A percentile compares a stretch with the other conserved stretches of the same genome.
These are phyloP conservation scores for Ogataea hybrid DNA, from an alignment of 1,139 yeast genomes.

Conservation along the genomic window DNA sequence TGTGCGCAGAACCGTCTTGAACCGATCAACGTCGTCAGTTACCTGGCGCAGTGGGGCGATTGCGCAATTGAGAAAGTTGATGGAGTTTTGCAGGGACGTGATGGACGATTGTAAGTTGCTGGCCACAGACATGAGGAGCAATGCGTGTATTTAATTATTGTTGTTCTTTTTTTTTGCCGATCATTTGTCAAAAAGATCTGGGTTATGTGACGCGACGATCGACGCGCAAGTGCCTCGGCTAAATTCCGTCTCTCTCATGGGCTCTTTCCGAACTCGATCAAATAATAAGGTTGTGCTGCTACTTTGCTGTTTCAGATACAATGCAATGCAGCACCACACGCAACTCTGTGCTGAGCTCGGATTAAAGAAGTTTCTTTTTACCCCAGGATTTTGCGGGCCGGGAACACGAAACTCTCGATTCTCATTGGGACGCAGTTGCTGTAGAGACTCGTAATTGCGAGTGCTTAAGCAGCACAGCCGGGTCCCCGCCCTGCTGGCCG, in stretches of 20 bases:
- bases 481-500: not conserved
- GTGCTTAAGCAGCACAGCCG: not conserved
- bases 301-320: conserved; percentile 10
- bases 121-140: conserved; percentile 6
- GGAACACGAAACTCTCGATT: not conserved
- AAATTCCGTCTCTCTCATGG: too few relatives aligned
- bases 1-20: conserved; percentile 13
- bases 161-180: not conserved
- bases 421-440: not conserved
- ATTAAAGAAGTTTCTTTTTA: too few relatives aligned
- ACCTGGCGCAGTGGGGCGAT: conserved; percentile 16
- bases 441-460: not conserved
- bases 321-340: too few relatives aligned
- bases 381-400: not conserved
- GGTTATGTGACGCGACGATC: conserved; percentile 1
- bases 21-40: conserved; percentile 14
- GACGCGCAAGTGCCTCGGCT: conserved; percentile 6
- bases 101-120: conserved; percentile 18
- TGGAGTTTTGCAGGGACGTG: conserved; percentile 15
- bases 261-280: not conserved
- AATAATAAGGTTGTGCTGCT: not conserved
- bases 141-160: not conserved
- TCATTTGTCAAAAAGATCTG: not conserved
- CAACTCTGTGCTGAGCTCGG: too few relatives aligned
- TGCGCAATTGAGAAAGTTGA: conserved; percentile 16